phyloP scores from a whole-genome alignment of 2,329 filamentous ascomycete genomes.

The Penicillium griseofulvum region DNA sequence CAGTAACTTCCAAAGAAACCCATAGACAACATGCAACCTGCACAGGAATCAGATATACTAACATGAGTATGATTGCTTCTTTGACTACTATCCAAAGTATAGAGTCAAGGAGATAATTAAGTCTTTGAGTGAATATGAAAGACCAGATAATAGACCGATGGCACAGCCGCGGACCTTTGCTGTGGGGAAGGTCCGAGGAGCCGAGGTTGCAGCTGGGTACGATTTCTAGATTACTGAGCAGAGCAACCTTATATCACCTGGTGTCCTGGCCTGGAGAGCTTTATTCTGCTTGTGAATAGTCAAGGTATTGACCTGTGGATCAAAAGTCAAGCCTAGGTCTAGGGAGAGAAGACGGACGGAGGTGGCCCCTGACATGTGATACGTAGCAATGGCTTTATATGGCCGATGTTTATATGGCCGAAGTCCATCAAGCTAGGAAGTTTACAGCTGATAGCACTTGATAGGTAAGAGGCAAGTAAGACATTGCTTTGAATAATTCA shows the following conservation, averaged over 20 bases:
- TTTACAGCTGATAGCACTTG: background rate
- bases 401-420: background rate
- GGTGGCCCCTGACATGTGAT: background rate
- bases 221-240: background rate
- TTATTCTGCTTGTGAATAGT: background rate
- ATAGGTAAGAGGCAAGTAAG: background rate
- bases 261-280: background rate
- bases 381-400: background rate
- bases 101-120: background rate
- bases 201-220: slow-evolving; percentile 26
- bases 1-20: slow-evolving; percentile 1
- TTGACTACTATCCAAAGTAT: background rate
- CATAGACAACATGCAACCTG: background rate
- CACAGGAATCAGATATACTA: background rate
- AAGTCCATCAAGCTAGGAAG: too few species aligned
- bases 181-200: slow-evolving; percentile 29
- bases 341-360: background rate
- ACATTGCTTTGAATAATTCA: background rate
- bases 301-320: background rate
- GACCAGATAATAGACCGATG: slow-evolving; percentile 3
- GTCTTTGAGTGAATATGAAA: slow-evolving; percentile 4
- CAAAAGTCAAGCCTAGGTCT: background rate
- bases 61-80: background rate
- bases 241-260: background rate
- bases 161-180: slow-evolving; percentile 24